Conservation (phyloP, 2,329 filamentous ascomycete species). For the Hypoxylon sp. region DNA sequence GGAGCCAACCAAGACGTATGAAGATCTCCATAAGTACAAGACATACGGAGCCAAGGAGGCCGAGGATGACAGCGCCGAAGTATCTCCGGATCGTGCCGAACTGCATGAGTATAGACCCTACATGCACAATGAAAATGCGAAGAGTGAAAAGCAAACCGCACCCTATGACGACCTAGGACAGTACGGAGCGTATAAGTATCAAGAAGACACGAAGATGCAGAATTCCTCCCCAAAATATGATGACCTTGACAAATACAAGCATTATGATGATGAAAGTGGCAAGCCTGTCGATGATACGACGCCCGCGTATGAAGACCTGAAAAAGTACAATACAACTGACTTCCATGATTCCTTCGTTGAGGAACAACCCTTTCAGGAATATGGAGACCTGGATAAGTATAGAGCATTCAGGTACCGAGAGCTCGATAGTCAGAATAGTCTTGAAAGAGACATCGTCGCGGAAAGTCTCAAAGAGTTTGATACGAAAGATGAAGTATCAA, state of each 20-base stretch:
- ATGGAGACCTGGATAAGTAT: constrained; percentile 61
- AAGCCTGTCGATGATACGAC: constrained; percentile 37
- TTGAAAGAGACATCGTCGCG: constrained; percentile 54
- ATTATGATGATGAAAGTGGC: constrained; percentile 56
- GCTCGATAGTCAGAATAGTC: constrained; percentile 52
- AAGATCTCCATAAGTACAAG: constrained; percentile 58
- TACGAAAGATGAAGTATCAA: constrained; percentile 47
- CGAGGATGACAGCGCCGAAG: constrained; percentile 16
- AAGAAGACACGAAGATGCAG: constrained; percentile 52
- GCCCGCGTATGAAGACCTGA: constrained; percentile 58
- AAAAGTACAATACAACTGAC: constrained; percentile 54
- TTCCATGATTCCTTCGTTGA: constrained; percentile 49
- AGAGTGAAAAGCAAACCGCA: constrained; percentile 48
- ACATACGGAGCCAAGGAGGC: constrained; percentile 52
- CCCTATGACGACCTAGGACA: constrained; percentile 59
- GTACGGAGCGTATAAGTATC: constrained; percentile 54
- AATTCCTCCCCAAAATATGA: constrained; percentile 57
- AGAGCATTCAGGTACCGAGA: constrained; percentile 57
- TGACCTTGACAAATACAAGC: constrained; percentile 61
- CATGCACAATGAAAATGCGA: constrained; percentile 55
- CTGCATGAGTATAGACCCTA: constrained; percentile 58
- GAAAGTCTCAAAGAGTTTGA: constrained; percentile 59
- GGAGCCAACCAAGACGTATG: constrained; percentile 50
- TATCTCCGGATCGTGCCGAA: constrained; percentile 54
- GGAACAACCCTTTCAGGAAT: constrained; percentile 53